Base-by-base conservation (phyloP, 2,329 filamentous ascomycete genomes). In the Apiospora rasikravindrae region DNA sequence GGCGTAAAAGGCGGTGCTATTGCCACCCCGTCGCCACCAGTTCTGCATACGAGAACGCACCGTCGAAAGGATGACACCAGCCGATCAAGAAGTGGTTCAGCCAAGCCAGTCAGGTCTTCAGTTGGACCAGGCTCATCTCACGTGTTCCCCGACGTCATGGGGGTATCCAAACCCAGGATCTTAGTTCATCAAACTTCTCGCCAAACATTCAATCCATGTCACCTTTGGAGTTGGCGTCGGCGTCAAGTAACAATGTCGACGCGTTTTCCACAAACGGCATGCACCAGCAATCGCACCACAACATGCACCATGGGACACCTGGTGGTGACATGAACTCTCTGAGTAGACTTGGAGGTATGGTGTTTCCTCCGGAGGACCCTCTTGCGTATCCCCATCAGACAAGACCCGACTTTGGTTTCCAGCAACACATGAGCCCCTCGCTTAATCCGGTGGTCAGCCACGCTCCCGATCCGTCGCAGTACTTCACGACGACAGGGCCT, bases 361-460 rank as follows among this genome's bases (percentile, higher is more conserved):
- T 96, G 92, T 96, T 96, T 77, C 91, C 93, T 1, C 92, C 92
- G 0, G 88, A 89, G 45, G 93, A 96, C 77, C 93, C 93, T 0
- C 92, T 96, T 74, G 92, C 91, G 0, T 96, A 96, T 77, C 93
- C 93, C 0, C 94, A 92, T 77, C 92, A 94, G 75, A 91, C 92
- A 0, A 89, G 92, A 84, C 91, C 92, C 84, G 86, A 89, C 76
- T 84, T 89, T 53, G 86, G 86, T 13, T 84, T 81, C 76, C 75
- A 69, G n/a, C 67, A 69, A 24, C 68, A 69, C 37, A 69, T 53
- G 68, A 69, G 47, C 42, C 47, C 68, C 33, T 51, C 68, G 4
- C 37, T 69, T 3, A 51, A 69, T 4, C 68, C 66, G 26, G 24
- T 33, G 4, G 66, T 19, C 66, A 68, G 40, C 26, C 66, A 68